Evolutionary conservation across 1,139 yeast genomes (phyloP).

Genomic region (Debaryomyces psychrophilus): DNA sequence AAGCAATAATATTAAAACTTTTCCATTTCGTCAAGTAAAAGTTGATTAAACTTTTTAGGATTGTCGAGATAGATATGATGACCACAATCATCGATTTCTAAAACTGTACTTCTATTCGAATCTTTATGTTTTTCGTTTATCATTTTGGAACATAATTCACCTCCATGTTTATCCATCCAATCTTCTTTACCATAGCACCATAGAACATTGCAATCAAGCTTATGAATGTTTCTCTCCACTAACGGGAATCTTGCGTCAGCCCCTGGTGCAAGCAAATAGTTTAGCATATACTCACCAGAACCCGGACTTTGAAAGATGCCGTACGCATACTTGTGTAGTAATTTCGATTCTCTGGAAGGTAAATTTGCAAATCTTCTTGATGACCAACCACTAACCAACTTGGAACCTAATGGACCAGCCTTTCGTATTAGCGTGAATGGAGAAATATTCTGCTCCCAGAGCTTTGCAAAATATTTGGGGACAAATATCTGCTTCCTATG

Average conservation of each 20-base stretch:
- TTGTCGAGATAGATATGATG: constrained; percentile 76
- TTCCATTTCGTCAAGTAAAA: constrained; percentile 42
- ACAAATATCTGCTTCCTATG: constrained; percentile 47
- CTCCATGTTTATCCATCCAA: constrained; percentile 75
- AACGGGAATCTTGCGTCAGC: constrained; percentile 72
- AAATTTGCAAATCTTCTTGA: constrained; percentile 63
- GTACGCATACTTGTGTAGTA: constrained; percentile 67
- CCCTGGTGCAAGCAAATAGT: constrained; percentile 70
- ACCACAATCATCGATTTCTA: constrained; percentile 58
- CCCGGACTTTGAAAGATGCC: constrained; percentile 72
- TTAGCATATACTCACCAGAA: constrained; percentile 76
- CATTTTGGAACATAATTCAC: constrained; percentile 42
- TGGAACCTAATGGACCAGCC: constrained; percentile 68
- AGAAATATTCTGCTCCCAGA: constrained; percentile 74
- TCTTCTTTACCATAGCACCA: constrained; percentile 80
- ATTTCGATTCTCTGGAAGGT: constrained; percentile 37
- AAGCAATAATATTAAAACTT: constrained; percentile 2
- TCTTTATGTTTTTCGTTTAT: constrained; percentile 32
- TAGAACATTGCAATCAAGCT: constrained; percentile 52
- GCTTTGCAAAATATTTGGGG: constrained; percentile 63
- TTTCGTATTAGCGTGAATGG: constrained; percentile 70
- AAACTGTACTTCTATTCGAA: constrained; percentile 38
- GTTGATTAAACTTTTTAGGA: constrained; percentile 49
- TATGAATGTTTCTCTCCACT: constrained; percentile 50
- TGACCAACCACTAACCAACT: constrained; percentile 79